phyloP scores from a whole-genome alignment of 139 green algal genomes.

The Desmodesmus armatus region DNA sequence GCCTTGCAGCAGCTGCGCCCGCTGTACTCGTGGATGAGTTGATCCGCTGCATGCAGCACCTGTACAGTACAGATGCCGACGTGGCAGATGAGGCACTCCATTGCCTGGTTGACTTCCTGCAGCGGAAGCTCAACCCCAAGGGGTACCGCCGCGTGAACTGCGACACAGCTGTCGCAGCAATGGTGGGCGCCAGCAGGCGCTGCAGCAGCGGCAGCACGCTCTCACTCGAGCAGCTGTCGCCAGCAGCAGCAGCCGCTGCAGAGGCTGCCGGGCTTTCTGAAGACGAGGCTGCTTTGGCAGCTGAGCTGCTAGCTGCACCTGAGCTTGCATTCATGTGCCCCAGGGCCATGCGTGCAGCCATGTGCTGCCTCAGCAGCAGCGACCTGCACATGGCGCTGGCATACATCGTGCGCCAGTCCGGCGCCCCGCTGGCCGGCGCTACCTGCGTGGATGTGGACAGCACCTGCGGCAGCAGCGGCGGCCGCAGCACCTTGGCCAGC shows the following conservation, averaged over 20 bases:
- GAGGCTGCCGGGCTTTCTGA: no score
- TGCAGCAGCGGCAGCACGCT: constrained; percentile 12
- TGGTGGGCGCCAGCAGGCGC: background rate
- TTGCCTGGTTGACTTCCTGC: constrained; percentile 66
- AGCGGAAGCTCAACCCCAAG: constrained; percentile 60
- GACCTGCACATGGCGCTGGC: constrained; percentile 69
- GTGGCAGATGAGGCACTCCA: constrained; percentile 58
- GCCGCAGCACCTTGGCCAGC: background rate
- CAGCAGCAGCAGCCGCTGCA: background rate
- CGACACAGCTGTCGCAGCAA: background rate
- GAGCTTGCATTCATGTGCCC: constrained; percentile 58
- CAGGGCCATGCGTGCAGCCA: constrained; percentile 57
- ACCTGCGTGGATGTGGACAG: no score
- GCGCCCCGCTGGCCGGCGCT: constrained; percentile 3
- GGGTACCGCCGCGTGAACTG: background rate
- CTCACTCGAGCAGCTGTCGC: background rate
- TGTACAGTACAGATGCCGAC: constrained; percentile 46
- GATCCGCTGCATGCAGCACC: constrained; percentile 60
- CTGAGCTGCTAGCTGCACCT: constrained; percentile 61
- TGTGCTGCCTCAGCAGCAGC: constrained; percentile 59
- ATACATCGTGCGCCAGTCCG: constrained; percentile 57
- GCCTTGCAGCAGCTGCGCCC: background rate
- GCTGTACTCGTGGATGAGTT: constrained; percentile 64
- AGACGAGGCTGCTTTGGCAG: no score
- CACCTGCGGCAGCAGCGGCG: background rate